phyloP scores from a whole-genome alignment of 805 yeast genomes.

The Pichia membranifaciens region DNA sequence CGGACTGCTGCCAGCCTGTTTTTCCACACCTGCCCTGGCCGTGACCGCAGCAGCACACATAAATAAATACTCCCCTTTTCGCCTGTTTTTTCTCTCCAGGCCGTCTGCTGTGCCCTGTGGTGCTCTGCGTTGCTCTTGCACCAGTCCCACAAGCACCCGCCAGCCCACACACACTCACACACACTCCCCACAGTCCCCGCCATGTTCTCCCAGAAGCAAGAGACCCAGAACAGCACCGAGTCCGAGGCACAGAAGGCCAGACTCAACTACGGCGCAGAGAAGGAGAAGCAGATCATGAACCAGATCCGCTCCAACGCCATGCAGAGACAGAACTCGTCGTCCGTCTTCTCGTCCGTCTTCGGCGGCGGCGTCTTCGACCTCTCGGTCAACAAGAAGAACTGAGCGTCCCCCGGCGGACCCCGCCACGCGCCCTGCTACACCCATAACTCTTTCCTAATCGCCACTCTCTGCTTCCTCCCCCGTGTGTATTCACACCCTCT shows the following conservation, averaged over 20 bases:
- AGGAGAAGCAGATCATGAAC: constrained; percentile 36
- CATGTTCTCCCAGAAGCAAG: constrained; percentile 27
- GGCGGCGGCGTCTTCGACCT: constrained; percentile 31
- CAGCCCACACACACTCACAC: too few relatives aligned
- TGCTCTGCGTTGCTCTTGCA: too few relatives aligned
- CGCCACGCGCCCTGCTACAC: too few relatives aligned
- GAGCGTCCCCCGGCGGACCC: background rate
- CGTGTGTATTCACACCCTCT: too few relatives aligned
- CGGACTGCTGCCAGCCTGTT: too few relatives aligned
- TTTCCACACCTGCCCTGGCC: too few relatives aligned
- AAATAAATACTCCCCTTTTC: background rate
- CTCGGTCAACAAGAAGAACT: constrained; percentile 25
- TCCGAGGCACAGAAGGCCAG: constrained; percentile 29
- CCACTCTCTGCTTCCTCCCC: too few relatives aligned
- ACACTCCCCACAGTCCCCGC: background rate
- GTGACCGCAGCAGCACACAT: background rate
- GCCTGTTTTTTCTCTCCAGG: too few relatives aligned
- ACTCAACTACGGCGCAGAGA: constrained; percentile 34
- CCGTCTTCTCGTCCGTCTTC: constrained; percentile 25
- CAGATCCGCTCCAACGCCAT: constrained; percentile 29
- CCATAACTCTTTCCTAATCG: too few relatives aligned
- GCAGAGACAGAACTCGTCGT: constrained; percentile 22
- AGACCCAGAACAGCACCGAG: constrained; percentile 29
- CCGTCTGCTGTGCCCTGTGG: too few relatives aligned
- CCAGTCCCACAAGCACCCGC: too few relatives aligned